phyloP scores from a whole-genome alignment of 2,329 filamentous ascomycete species.

The Metarhizium album region DNA sequence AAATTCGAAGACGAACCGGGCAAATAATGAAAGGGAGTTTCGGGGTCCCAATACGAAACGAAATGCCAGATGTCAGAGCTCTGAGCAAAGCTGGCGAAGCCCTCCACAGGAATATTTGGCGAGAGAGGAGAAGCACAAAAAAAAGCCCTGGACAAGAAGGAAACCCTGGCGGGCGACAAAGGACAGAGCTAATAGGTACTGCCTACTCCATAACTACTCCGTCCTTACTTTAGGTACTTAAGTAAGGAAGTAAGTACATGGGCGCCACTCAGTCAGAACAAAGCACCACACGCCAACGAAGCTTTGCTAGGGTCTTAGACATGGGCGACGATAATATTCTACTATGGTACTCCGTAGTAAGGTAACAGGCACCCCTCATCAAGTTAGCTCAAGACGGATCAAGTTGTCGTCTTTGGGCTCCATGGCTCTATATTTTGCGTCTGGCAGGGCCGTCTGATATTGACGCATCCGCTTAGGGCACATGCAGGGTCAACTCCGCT shows the following conservation, averaged over 20 bases:
- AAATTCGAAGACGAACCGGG: neutral
- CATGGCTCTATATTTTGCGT: no score
- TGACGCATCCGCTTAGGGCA: no score
- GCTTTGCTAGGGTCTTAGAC: constrained; percentile 3
- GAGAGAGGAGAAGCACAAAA: constrained; percentile 1
- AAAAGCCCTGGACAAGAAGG: neutral
- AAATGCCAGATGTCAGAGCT: neutral
- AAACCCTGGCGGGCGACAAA: constrained; percentile 1
- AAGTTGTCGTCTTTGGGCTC: no score
- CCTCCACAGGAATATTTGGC: neutral
- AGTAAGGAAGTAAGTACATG: no score
- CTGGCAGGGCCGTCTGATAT: no score
- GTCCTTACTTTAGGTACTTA: no score
- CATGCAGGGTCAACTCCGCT: no score
- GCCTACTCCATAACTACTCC: neutral
- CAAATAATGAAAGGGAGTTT: neutral
- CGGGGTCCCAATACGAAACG: neutral
- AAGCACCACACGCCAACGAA: constrained; percentile 4
- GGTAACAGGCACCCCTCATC: no score
- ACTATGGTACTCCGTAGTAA: no score
- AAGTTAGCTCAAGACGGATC: no score
- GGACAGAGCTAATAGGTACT: neutral
- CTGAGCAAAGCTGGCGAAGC: neutral
- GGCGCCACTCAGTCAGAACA: constrained; percentile 1
- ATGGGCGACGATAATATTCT: no score